Base-by-base conservation (phyloP, 2,329 filamentous ascomycete species). In the Neofusicoccum umdonicola region DNA sequence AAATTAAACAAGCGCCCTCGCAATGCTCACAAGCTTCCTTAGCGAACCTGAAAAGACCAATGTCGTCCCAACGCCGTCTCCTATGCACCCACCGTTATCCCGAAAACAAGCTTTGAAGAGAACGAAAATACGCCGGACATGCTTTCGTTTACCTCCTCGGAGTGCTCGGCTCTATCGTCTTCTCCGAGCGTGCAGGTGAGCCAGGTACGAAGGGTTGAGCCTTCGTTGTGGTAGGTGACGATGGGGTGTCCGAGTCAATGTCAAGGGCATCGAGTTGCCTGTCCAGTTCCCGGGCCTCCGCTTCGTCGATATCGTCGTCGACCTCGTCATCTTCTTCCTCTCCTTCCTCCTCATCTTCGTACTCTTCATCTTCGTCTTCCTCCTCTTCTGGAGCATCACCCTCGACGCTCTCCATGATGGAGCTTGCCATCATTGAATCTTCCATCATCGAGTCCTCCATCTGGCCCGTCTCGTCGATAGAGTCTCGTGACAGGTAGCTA, bases 401-500 rank as follows among this genome's bases (percentile, higher is more conserved):
- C 50, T 83, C 82, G 4, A 85, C 78, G 19, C 81, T 80, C 47
- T 63, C 61, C 27, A 22, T 22, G 4, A 60, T 47, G 4, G 56
- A 60, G 56, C 54, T 58, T 7, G 54, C 54, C 54, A 58, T 58
- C 22, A 58, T 58, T 3, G 54, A 58, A 6, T 58, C 54, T n/a
- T 82, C 82, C 27, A 84, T 74, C 4, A 82, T 77, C 0, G 83
- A 84, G 31, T 83, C 81, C 8, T 76, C 77, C 63, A 83, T 69
- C 19, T 76, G 72, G 3, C 69, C 70, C 3, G 72, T 74, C 15
- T 84, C 77, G 52, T 86, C 83, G 12, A 82, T 69, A 12, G 79
- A 81, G 13, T 80, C 78, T n/a, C 79, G 78, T 0, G 84, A 85
- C 63, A 88, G 79, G 69, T 86, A 88, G 71, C 83, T 86, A 35